Evolutionary conservation across 2,329 filamentous ascomycete genomes (phyloP), one percentile per base, ranked within the genome.

Genomic region (Neofusicoccum umdonicola): DNA sequence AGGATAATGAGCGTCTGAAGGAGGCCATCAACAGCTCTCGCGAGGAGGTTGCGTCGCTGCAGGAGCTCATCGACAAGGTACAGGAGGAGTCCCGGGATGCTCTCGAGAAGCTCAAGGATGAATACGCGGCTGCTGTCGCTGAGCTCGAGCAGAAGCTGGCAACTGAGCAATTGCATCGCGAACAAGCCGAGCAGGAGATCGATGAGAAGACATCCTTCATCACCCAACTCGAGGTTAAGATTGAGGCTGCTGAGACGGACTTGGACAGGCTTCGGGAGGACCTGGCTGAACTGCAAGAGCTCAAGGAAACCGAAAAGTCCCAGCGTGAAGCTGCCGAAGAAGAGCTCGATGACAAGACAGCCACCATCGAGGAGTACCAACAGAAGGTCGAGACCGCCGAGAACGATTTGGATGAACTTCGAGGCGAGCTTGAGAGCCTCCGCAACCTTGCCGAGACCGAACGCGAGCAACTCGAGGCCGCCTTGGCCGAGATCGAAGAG

Each of bases 401-500:
- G 62, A 68, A 70, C 5, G 69, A 73, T 57, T 66, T 77, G 3
- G 65, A 71, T 12, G 68, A 71, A 34, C 65, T 76, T 17, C 71
- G 66, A 15, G 66, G 58, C 11, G 71, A 81, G 66, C 68, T 82
- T 35, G 74, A 71, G 7, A 72, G 76, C 6, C 72, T 79, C 27
- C 77, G 75, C 19, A 66, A 69, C 5, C 71, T 77, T 22, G 74
- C 79, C 41, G 76, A 77, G 11, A 69, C 74, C n/a, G 80, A 82
- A 70, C 77, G 74, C 27, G 68, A 66, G 5, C 79, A 82, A 68
- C 79, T 78, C 35, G 78, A 82, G 65, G 72, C 74, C 19, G 80
- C 79, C 3, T 79, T 82, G 68, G 69, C 69, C 9, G 77, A 76
- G 27, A 73, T 83, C 1, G 80, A 82, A 39, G 74, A 78, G 11